phyloP scores from a whole-genome alignment of 805 yeast genomes.

The Metschnikowia santaceciliae region DNA sequence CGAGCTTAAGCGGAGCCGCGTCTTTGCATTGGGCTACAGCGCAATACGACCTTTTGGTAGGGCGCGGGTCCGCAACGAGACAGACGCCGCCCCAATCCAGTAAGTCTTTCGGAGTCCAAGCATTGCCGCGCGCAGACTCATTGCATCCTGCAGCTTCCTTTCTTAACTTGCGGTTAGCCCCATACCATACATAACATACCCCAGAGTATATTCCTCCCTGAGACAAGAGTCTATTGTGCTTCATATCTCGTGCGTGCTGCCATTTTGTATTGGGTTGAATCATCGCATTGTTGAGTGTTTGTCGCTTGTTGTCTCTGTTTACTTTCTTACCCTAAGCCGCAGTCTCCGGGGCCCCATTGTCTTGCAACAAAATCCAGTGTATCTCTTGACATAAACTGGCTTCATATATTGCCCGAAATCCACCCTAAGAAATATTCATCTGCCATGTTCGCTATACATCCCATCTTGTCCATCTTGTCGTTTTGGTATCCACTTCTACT shows the following conservation, averaged over 20 bases:
- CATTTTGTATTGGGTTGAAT: neutral
- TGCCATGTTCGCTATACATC: conserved; percentile 1
- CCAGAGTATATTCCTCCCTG: neutral
- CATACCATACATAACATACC: neutral
- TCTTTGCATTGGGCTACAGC: neutral
- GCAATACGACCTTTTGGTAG: neutral
- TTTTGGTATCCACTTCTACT: conserved; percentile 14
- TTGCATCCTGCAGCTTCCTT: neutral
- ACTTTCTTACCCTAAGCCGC: no score
- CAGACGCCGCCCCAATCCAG: neutral
- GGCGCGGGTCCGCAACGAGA: neutral
- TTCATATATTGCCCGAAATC: neutral
- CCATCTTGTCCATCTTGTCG: conserved; percentile 5
- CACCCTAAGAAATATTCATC: neutral
- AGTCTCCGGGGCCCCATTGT: no score
- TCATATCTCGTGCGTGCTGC: neutral
- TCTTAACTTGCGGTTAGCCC: neutral
- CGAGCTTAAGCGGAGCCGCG: neutral
- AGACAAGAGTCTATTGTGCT: neutral
- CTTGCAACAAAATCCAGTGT: no score
- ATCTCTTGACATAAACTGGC: neutral
- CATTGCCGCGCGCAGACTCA: conserved; percentile 2
- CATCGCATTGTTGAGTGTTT: neutral
- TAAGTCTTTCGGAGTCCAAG: neutral
- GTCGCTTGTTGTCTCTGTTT: no score